Base-by-base conservation (phyloP, 352 stramenopile species). In the Pythium aquatile region DNA sequence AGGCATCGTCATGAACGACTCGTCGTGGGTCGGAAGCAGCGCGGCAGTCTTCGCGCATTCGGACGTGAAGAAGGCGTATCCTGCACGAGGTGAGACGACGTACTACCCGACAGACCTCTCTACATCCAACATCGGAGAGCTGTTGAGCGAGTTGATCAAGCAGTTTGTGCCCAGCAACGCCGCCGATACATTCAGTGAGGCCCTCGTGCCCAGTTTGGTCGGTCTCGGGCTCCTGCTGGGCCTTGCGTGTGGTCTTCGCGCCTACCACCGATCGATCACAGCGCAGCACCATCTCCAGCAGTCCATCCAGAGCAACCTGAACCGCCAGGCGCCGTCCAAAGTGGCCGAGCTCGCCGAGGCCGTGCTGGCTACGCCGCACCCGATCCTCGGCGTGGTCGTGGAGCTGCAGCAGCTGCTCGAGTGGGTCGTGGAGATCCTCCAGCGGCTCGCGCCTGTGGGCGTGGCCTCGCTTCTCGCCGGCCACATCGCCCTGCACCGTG, bases 361-460 rank as follows among this genome's bases (percentile, higher is more conserved):
- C 10, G 61, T 74, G 11, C 65, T 68, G 14, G 53, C 57, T 28
- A 73, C 73, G 60, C 65, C 73, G 44, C 69, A 84, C 52, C 78
- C 83, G 26, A 56, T 87, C 17, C 52, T 85, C 16, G 62, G 73
- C 16, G 58, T 77, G 7, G 26, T 81, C 16, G 72, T 85, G 29
- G 79, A 87, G 33, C 54, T 87, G 16, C 76, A 84, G 35, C 61
- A 82, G 1, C 74, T 73, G 4, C 60, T 87, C 37, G 79, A 87
- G 61, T 85, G 76, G 70, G 33, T 87, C 17, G 54, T 78, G 0
- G 58, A 66, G 5, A 30, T n/a, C 10, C 54, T 84, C 39, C 70
- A 84, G 62, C 20, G 40, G 2, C 69, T 85, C 24, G 76, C 76
- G 0, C 73, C 79, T 0, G 1, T 83, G 5, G 76, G 76, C 0